Evolutionary conservation across 352 stramenopile species (phyloP), one percentile per base, ranked within the genome.

Genomic region (Phytophthora ohioensis): DNA sequence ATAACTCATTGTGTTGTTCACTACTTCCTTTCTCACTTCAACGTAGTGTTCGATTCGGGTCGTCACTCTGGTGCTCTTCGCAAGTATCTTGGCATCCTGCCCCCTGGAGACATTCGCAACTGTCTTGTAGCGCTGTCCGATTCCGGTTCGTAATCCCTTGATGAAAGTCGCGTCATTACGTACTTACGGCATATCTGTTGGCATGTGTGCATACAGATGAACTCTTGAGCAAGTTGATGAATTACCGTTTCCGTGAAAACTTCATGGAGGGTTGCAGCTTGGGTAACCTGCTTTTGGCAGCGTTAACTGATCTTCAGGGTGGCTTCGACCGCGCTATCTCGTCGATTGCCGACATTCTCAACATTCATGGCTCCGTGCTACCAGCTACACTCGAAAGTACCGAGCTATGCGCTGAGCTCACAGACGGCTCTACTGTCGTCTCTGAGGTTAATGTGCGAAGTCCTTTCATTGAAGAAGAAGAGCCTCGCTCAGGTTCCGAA

Each of bases 241-340:
- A 96, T 67, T 94, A 94, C 61, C 84, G 88, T 5, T 96, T 96
- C 66, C 88, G 87, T 46, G 87, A 94, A 51, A 93, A 94, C 67
- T 96, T 92, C 64, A 92, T 96, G 82, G 88, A 96, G 49, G 88
- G 88, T 15, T 92, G 85, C 60, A 96, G 88, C 53, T 79, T 96
- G 27, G 88, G 88, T 1, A 96, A 96, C 43, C 57, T 96, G 47
- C 57, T 96, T 31, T 70, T 96, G 2, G 88, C 88, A 32, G 88
- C 88, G 12, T 75, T 96, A 45, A 96, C 88, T 1, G 88, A 96
- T 39, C 82, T 96, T 61, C 86, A 93, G 32, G 83, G 84, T 12
- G 82, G 87, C 13, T 96, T 96, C 47, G 88, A 96, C 67, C 88
- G 89, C 38, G 88, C 88, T 12, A 68, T 96, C 60, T 87, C 85